These are phyloP conservation scores for Effrenium voratum DNA, from an alignment of 73 alveolate genomes.

Conservation along the genomic window DNA sequence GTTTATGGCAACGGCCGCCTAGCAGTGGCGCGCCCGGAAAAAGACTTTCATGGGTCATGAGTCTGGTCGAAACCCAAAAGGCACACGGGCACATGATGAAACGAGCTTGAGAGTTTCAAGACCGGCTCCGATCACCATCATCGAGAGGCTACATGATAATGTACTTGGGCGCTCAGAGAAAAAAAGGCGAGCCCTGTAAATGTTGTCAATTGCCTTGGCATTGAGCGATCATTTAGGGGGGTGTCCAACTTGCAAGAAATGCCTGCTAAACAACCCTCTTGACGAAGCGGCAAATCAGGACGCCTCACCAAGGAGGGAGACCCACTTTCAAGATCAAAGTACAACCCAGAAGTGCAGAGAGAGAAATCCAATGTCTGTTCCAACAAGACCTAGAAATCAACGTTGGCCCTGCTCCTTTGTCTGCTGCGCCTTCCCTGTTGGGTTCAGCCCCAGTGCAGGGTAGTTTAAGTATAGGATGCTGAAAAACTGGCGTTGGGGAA, in stretches of 20 bases:
- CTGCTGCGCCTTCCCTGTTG: background rate
- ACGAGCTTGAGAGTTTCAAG: too few relatives aligned
- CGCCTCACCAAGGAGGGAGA: too few relatives aligned
- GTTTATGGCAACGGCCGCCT: slow-evolving; percentile 81
- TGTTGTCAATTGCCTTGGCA: background rate
- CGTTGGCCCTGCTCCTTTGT: background rate
- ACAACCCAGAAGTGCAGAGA: too few relatives aligned
- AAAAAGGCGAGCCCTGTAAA: background rate
- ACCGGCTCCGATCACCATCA: too few relatives aligned
- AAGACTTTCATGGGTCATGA: too few relatives aligned
- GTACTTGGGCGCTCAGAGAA: too few relatives aligned
- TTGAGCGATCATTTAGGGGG: background rate
- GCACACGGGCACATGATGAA: too few relatives aligned
- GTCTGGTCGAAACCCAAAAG: too few relatives aligned
- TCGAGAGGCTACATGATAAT: too few relatives aligned
- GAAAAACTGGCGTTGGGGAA: background rate
- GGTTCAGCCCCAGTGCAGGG: background rate
- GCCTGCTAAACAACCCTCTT: background rate
- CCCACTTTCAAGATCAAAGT: too few relatives aligned
- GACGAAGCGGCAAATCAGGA: background rate
- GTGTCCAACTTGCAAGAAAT: background rate
- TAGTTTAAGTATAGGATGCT: background rate
- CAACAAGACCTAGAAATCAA: background rate
- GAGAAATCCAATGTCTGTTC: background rate
- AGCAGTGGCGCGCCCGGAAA: background rate